Evolutionary conservation across 202 grass and related monocot species (phyloP).

Genomic region (Setaria viridis): DNA sequence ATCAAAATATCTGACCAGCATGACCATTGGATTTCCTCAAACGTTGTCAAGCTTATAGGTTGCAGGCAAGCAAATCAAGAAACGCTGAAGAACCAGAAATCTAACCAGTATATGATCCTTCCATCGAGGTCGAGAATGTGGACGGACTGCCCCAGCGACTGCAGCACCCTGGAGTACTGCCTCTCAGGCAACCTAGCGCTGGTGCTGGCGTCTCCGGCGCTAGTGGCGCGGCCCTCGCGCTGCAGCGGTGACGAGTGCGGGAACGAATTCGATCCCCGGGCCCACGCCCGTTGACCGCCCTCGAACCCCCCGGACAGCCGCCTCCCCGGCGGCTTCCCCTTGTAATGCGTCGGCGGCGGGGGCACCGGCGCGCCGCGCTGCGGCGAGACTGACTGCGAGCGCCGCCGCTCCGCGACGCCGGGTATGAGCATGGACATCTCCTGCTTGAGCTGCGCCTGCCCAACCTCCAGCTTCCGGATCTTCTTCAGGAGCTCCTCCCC

Average conservation of each 20-base stretch:
- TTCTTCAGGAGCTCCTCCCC: conserved; percentile 85
- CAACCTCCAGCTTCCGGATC: conserved; percentile 76
- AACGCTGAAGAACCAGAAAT: conserved; percentile 21
- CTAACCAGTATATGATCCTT: conserved; percentile 93
- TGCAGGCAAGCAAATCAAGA: conserved; percentile 23
- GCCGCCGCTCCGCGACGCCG: conserved; percentile 35
- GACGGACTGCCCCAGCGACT: conserved; percentile 87
- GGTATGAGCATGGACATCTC: conserved; percentile 76
- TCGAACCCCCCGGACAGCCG: conserved; percentile 35
- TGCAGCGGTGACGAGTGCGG: conserved; percentile 65
- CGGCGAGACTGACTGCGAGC: conserved; percentile 89
- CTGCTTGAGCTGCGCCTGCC: conserved; percentile 77
- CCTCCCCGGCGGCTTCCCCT: conserved; percentile 13
- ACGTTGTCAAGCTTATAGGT: neutral
- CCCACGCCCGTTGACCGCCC: conserved; percentile 30
- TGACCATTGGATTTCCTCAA: conserved; percentile 26
- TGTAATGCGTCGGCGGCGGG: conserved; percentile 22
- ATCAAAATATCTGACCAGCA: neutral
- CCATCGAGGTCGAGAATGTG: conserved; percentile 91
- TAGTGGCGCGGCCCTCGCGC: conserved; percentile 45
- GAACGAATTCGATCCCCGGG: conserved; percentile 59
- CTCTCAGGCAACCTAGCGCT: conserved; percentile 63
- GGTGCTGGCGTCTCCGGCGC: neutral
- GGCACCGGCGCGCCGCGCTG: conserved; percentile 32
- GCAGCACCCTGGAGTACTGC: conserved; percentile 72